Evolutionary conservation across 345 rosid species (phyloP).

Genomic region (Camelina hispida): DNA sequence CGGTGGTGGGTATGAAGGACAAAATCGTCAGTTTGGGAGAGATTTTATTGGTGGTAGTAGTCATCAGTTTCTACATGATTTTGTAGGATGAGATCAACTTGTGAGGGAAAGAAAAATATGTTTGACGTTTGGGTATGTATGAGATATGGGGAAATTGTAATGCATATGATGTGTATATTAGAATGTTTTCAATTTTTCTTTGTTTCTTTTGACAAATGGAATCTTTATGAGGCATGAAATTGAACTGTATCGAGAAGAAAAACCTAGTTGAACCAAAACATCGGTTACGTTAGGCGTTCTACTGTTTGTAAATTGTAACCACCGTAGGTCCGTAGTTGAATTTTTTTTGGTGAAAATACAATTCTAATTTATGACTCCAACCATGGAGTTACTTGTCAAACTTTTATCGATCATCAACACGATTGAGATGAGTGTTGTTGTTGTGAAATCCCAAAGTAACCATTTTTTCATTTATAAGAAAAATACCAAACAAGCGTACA

Average conservation of each 20-base stretch:
- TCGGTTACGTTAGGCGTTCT: not conserved
- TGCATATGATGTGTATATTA: slow-evolving; percentile 40
- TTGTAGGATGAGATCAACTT: slow-evolving; percentile 67
- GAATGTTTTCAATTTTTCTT: slow-evolving; percentile 17
- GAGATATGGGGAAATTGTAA: slow-evolving; percentile 23
- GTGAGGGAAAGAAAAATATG: slow-evolving; percentile 24
- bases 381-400: not conserved
- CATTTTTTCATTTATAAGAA: not conserved
- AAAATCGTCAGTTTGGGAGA: slow-evolving; percentile 67
- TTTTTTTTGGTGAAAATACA: not conserved
- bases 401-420: not conserved
- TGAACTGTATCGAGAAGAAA: not conserved
- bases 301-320: not conserved
- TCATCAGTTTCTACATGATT: slow-evolving; percentile 84
- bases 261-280: too few species aligned
- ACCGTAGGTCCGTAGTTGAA: not conserved
- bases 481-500: not conserved
- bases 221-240: slow-evolving; percentile 4
- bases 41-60: slow-evolving; percentile 68
- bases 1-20: slow-evolving; percentile 62
- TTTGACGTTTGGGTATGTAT: slow-evolving; percentile 31
- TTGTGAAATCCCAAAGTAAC: not conserved
- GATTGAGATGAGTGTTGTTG: not conserved
- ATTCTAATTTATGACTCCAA: not conserved
- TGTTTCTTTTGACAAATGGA: not conserved